phyloP scores from a whole-genome alignment of 2,329 filamentous ascomycete genomes.

The Huntiella savannae region DNA sequence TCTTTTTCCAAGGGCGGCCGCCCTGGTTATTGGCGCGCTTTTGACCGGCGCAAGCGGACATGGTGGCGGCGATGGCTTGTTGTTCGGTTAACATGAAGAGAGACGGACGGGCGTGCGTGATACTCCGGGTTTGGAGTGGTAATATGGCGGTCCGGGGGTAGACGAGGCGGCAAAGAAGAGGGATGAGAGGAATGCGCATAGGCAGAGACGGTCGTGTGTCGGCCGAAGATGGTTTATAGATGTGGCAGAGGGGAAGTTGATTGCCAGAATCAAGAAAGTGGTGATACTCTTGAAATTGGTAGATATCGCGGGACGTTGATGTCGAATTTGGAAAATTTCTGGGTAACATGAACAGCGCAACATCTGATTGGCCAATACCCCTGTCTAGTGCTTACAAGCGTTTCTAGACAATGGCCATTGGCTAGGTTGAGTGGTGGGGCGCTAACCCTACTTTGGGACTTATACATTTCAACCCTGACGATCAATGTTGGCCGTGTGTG shows the following conservation, averaged over 20 bases:
- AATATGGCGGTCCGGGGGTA: too few relatives aligned
- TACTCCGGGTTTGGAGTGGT: too few relatives aligned
- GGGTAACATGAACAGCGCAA: conserved; percentile 1
- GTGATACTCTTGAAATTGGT: too few relatives aligned
- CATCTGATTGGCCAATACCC: conserved; percentile 7
- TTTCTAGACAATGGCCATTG: conserved; percentile 1
- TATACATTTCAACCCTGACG: too few relatives aligned
- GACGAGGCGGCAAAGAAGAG: conserved; percentile 1
- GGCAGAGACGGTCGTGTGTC: neutral
- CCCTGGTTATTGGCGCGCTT: conserved; percentile 10
- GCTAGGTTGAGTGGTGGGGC: neutral
- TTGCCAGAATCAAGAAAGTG: too few relatives aligned
- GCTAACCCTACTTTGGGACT: too few relatives aligned
- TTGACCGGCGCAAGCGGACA: conserved; percentile 3
- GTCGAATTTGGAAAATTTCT: conserved; percentile 2
- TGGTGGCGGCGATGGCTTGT: neutral
- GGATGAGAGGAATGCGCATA: conserved; percentile 1
- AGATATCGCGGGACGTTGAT: neutral
- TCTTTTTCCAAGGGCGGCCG: conserved; percentile 15
- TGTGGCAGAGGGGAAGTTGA: too few relatives aligned
- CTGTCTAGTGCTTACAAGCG: too few relatives aligned
- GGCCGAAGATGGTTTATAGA: too few relatives aligned
- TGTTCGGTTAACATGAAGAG: too few relatives aligned
- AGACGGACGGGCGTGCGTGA: too few relatives aligned
- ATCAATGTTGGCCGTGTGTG: too few relatives aligned